Percentiles rank a stretch among this genome's conserved stretches.
Conservation (phyloP, 495 filamentous ascomycete genomes). For the Aspergillus cavernicola region DNA sequence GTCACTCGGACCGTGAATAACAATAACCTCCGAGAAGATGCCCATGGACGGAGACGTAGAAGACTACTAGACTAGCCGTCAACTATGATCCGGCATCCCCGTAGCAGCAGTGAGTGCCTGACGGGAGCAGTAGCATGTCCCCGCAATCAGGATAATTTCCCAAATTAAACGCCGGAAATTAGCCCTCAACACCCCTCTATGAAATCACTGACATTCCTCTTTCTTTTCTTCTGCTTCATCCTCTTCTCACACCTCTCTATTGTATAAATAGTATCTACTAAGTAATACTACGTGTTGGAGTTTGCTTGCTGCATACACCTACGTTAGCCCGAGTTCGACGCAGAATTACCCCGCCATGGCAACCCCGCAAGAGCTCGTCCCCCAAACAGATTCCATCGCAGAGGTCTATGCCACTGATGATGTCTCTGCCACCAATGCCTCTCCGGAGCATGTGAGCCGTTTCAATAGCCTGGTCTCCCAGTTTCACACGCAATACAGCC, state of each 20-base stretch:
- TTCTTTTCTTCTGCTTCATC: background rate
- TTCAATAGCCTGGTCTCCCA: slow-evolving; percentile 68
- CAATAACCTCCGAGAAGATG: too few relatives aligned
- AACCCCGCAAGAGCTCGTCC: slow-evolving; percentile 44
- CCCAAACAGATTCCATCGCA: slow-evolving; percentile 47
- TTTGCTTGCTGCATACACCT: background rate
- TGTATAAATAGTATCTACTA: too few relatives aligned
- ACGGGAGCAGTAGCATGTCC: slow-evolving; percentile 1
- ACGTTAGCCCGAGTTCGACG: too few relatives aligned
- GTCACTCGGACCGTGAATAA: background rate
- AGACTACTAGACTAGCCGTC: too few relatives aligned
- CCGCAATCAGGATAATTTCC: slow-evolving; percentile 5
- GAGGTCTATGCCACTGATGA: slow-evolving; percentile 49
- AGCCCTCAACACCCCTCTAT: slow-evolving; percentile 4
- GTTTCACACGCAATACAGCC: slow-evolving; percentile 71
- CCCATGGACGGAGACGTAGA: too few relatives aligned
- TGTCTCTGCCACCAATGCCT: slow-evolving; percentile 32
- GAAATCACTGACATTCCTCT: background rate
- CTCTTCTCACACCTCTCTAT: background rate
- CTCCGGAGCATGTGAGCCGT: slow-evolving; percentile 46
- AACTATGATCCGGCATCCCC: background rate
- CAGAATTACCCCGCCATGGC: slow-evolving; percentile 35
- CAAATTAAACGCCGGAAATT: background rate
- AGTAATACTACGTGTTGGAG: too few relatives aligned
- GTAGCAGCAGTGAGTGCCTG: background rate